Evolutionary conservation across 1,139 yeast genomes (phyloP).

Genomic region (Candida anutae): DNA sequence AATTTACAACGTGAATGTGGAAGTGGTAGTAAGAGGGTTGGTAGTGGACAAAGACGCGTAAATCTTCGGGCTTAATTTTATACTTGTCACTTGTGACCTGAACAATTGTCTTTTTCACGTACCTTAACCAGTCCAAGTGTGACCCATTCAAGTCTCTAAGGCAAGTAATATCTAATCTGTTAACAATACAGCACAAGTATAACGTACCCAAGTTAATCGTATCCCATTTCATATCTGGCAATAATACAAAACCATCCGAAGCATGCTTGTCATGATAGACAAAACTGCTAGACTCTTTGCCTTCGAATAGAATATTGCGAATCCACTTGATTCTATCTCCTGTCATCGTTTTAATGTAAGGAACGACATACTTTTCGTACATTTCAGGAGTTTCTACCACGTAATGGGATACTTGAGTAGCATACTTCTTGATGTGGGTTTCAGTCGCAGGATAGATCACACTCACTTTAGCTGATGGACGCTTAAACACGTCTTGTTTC

Average conservation of each 20-base stretch:
- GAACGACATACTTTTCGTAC: conserved; percentile 55
- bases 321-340: conserved; percentile 89
- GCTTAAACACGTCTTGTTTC: conserved; percentile 34
- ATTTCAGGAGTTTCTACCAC: conserved; percentile 75
- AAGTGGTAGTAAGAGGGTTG: conserved; percentile 96
- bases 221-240: conserved; percentile 95
- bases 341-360: conserved; percentile 69
- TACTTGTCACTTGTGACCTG: conserved; percentile 41
- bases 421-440: conserved; percentile 71
- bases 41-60: conserved; percentile 77
- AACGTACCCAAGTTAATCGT: conserved; percentile 58
- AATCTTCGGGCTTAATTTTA: conserved; percentile 31
- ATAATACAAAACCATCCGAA: conserved; percentile 47
- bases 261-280: conserved; percentile 54
- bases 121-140: conserved; percentile 52
- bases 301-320: conserved; percentile 69
- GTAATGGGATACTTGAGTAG: conserved; percentile 48
- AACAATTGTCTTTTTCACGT: conserved; percentile 37
- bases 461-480: conserved; percentile 66
- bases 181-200: conserved; percentile 73
- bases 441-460: conserved; percentile 87
- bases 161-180: conserved; percentile 61
- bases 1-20: conserved; percentile 85
- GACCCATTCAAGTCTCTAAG: conserved; percentile 61
- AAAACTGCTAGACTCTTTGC: conserved; percentile 79